Base-by-base conservation (phyloP, 140 eudicot genomes). In the Senecio squalidus region DNA sequence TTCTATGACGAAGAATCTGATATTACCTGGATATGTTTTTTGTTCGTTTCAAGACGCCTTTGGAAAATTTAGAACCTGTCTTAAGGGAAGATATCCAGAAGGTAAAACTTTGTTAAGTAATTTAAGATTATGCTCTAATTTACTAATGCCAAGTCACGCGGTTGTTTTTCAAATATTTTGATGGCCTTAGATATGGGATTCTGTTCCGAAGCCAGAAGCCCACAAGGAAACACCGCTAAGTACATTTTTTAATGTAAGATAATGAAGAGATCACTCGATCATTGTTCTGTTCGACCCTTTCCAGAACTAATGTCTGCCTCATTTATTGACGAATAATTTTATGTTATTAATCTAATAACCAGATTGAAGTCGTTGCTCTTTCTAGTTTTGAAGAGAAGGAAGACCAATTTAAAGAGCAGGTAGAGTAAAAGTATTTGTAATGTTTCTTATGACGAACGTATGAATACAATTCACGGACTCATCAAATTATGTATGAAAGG, bases 361-460 rank as follows among this genome's bases (percentile, higher is more conserved):
- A 89, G 97, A 89, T 90, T 60, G 88, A 90, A 64, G 97, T 85
- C 41, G 88, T 81, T 28, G 97, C 97, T 68, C 83, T 90, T 57
- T 74, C 94, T 49, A 90, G 97, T 72, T 90, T 6, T 64, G 97
- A 90, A 69, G 97, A 90, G 78, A 90, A 90, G 77, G 97, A 90
- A 84, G 95, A 90, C 46, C 97, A 75, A 44, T 90, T 90, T 31
- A 85, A 63, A 71, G 94, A 86, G 78, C 95, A 90, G 97, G 97
- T 90, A 79, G 21, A 54, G 14, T 39, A 3, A 29, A 33, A 3
- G 2, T 38, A 38, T 66, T 4, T 44, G 26, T 49, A 15, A 6
- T 20, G 28, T 50, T 64, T 34, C 36, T 11, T 25, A 27, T 59
- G 7, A 11, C 5, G 5, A 24, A 1, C 26, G 22, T 48, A 48